Percentiles rank a stretch among this genome's conserved stretches.
Conservation (phyloP, 805 yeast species). For the Candida maris region DNA sequence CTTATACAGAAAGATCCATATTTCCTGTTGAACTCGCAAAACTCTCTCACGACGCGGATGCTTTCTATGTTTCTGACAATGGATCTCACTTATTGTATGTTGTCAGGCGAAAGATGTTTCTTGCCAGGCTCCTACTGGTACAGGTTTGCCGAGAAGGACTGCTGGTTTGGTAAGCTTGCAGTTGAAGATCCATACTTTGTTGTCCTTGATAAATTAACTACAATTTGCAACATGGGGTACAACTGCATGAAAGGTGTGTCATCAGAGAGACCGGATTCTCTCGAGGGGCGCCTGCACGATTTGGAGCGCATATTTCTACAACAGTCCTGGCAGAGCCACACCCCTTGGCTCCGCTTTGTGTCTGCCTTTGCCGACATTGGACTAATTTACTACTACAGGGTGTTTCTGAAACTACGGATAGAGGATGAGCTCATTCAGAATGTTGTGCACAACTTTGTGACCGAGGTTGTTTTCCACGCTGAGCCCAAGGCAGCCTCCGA, state of each 20-base stretch:
- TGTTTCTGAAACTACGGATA: constrained; percentile 7
- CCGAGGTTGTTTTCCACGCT: constrained; percentile 2
- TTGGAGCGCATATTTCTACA: not conserved
- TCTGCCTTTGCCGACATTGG: constrained; percentile 24
- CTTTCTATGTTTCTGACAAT: constrained; percentile 27
- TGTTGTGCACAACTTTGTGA: constrained; percentile 14
- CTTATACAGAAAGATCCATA: constrained; percentile 10
- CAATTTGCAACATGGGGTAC: constrained; percentile 13
- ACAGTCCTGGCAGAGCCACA: constrained; percentile 1
- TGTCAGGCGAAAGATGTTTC: constrained; percentile 22
- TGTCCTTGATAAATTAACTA: constrained; percentile 25
- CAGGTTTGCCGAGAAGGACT: constrained; percentile 19
- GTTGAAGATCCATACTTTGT: constrained; percentile 28
- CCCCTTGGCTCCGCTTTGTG: constrained; percentile 20
- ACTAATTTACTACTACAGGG: constrained; percentile 21
- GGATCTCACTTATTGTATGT: constrained; percentile 24
- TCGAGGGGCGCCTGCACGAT: not conserved
- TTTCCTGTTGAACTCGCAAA: constrained; percentile 8
- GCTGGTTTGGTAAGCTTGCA: constrained; percentile 29
- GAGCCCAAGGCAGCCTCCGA: not conserved
- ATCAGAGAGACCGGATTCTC: not conserved
- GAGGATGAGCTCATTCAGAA: constrained; percentile 14
- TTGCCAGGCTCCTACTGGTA: constrained; percentile 20
- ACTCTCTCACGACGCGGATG: constrained; percentile 16
- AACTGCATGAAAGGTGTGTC: not conserved